These are phyloP conservation scores for Anisodus tanguticus DNA, from an alignment of 257 asterid genomes.

Conservation along the genomic window DNA sequence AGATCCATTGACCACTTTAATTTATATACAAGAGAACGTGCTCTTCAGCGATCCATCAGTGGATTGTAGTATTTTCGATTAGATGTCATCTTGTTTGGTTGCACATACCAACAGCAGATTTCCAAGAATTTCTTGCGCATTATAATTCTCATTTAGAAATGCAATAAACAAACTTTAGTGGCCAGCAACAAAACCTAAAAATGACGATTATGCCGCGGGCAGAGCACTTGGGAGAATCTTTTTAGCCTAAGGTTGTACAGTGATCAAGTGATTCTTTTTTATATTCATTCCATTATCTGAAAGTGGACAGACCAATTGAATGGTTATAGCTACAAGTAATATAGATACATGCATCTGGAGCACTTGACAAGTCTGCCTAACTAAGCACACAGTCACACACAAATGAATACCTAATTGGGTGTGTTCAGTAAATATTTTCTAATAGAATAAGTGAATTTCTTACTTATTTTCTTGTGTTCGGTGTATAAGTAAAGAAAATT, in stretches of 20 bases:
- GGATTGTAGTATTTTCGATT: background rate
- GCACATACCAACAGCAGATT: background rate
- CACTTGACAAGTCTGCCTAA: background rate
- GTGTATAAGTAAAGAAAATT: too few relatives aligned
- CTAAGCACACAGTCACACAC: background rate
- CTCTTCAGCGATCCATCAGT: background rate
- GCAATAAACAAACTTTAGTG: background rate
- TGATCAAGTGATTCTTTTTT: background rate
- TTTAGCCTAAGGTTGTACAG: background rate
- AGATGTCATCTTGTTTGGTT: background rate
- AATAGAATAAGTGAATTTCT: too few relatives aligned
- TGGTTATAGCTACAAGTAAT: background rate
- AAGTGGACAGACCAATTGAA: constrained; percentile 15
- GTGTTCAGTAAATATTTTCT: too few relatives aligned
- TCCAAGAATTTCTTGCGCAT: background rate
- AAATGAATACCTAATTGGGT: background rate
- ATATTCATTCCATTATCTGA: background rate
- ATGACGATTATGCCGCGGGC: background rate
- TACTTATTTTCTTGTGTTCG: too few relatives aligned
- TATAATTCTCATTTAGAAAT: background rate
- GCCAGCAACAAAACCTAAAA: background rate
- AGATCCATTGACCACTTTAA: background rate
- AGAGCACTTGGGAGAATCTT: constrained; percentile 2
- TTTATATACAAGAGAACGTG: background rate
- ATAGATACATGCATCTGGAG: background rate